Percentiles rank a stretch among this genome's conserved stretches.
phyloP scores from a whole-genome alignment of 352 stramenopile species.

The Pythium monospermum region DNA sequence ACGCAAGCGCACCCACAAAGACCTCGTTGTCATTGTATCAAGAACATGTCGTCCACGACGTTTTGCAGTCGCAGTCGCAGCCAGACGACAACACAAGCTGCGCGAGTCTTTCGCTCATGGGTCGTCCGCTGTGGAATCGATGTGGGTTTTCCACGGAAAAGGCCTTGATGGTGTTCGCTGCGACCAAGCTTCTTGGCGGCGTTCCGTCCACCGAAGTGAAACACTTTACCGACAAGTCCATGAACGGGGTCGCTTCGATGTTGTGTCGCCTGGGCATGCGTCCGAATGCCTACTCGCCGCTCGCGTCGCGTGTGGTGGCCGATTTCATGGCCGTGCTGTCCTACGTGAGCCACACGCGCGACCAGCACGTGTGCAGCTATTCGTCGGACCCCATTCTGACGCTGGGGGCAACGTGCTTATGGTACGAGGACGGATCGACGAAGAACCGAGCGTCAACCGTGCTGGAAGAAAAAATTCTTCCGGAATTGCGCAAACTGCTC shows the following conservation, averaged over 20 bases:
- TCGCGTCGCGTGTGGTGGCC: conserved; percentile 19
- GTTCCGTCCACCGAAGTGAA: conserved; percentile 8
- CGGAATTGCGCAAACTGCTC: neutral
- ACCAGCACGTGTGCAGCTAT: conserved; percentile 18
- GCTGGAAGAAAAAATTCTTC: conserved; percentile 2
- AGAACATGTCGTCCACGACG: neutral
- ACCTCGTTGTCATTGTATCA: neutral
- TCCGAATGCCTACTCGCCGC: conserved; percentile 8
- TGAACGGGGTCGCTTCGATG: conserved; percentile 20
- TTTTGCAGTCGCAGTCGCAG: neutral
- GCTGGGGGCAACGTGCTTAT: conserved; percentile 23
- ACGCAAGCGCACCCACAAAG: too few relatives aligned
- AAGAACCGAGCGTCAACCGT: too few relatives aligned
- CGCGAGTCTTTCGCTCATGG: conserved; percentile 1
- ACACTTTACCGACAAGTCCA: conserved; percentile 19
- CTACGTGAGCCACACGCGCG: conserved; percentile 17
- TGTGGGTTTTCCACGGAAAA: neutral
- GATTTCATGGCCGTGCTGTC: conserved; percentile 26
- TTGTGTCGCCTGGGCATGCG: conserved; percentile 28
- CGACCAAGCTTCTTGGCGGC: neutral
- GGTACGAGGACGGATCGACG: too few relatives aligned
- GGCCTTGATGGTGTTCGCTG: too few relatives aligned
- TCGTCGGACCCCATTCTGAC: conserved; percentile 24
- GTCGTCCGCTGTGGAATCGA: conserved; percentile 9
- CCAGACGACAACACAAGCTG: neutral